Evolutionary conservation across 2,329 filamentous ascomycete species (phyloP).

Genomic region (Lachnum nothofagi): DNA sequence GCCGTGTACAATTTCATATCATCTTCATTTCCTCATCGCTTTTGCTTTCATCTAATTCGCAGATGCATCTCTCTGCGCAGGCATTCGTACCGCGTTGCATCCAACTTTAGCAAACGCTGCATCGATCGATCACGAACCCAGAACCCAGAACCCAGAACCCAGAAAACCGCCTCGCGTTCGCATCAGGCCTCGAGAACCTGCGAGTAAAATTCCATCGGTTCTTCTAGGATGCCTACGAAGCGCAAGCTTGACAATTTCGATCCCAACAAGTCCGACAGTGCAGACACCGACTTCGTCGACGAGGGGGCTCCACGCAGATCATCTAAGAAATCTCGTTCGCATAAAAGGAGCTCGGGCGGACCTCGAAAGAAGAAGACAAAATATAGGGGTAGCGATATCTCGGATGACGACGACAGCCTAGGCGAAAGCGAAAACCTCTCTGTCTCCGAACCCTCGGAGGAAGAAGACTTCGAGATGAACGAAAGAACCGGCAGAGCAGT

Average conservation of each 20-base stretch:
- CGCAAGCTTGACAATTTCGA: slow-evolving; percentile 60
- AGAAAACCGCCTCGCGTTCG: too few species aligned
- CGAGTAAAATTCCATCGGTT: neutral
- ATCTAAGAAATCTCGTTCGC: slow-evolving; percentile 35
- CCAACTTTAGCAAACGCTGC: too few species aligned
- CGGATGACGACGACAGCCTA: slow-evolving; percentile 53
- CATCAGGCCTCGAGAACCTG: neutral
- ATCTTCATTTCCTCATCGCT: too few species aligned
- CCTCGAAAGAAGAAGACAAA: slow-evolving; percentile 38
- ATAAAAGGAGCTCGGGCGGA: slow-evolving; percentile 26
- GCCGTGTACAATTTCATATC: too few species aligned
- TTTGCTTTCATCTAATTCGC: too few species aligned
- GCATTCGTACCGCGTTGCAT: neutral
- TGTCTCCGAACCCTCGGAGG: slow-evolving; percentile 41
- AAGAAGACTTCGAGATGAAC: slow-evolving; percentile 40
- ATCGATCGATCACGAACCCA: too few species aligned
- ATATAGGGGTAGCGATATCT: slow-evolving; percentile 59
- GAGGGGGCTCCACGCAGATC: slow-evolving; percentile 44
- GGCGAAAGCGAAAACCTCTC: slow-evolving; percentile 47
- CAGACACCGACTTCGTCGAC: slow-evolving; percentile 61
- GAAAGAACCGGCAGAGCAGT: slow-evolving; percentile 44
- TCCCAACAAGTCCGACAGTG: slow-evolving; percentile 61
- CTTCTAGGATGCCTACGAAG: slow-evolving; percentile 30
- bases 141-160: too few species aligned
- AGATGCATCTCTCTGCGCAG: too few species aligned